Conservation (phyloP, 2,329 filamentous ascomycete genomes). For the Cyphellophora attinorum region DNA sequence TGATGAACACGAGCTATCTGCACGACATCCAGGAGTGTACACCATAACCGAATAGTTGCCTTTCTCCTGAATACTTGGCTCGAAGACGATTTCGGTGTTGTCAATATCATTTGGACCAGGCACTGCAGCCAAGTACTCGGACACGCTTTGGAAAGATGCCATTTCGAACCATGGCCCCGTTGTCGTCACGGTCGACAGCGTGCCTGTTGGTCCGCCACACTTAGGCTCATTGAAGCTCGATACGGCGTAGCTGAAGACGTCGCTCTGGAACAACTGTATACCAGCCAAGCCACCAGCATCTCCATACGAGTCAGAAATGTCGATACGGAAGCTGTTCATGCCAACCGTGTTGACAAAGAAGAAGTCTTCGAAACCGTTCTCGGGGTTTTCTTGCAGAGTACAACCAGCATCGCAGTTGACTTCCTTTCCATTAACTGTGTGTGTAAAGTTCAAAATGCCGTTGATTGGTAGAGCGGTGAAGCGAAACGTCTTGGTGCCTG, state of each 20-base stretch:
- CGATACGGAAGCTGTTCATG: conserved; percentile 78
- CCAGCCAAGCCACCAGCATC: conserved; percentile 73
- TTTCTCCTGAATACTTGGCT: conserved; percentile 74
- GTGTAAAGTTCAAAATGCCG: conserved; percentile 95
- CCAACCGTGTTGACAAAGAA: conserved; percentile 78
- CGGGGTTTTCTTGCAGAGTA: conserved; percentile 64
- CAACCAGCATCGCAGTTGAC: conserved; percentile 71
- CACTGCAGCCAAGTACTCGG: conserved; percentile 65
- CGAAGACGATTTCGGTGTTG: conserved; percentile 60
- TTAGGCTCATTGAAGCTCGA: conserved; percentile 79
- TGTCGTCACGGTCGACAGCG: conserved; percentile 52
- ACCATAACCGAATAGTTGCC: conserved; percentile 87
- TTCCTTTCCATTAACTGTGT: conserved; percentile 58
- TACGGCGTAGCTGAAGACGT: conserved; percentile 76
- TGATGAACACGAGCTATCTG: conserved; percentile 64
- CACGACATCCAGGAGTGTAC: conserved; percentile 83
- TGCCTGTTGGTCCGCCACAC: conserved; percentile 57
- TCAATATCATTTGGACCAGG: conserved; percentile 49
- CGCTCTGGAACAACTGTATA: conserved; percentile 75
- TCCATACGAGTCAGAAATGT: conserved; percentile 83
- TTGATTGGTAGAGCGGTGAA: conserved; percentile 77
- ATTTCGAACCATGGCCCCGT: conserved; percentile 65
- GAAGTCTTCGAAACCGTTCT: conserved; percentile 72
- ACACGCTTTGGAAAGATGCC: conserved; percentile 58
- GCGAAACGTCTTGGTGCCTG: conserved; percentile 80